Evolutionary conservation across 1,139 yeast species (phyloP).

Genomic region (Pichia cactophila): DNA sequence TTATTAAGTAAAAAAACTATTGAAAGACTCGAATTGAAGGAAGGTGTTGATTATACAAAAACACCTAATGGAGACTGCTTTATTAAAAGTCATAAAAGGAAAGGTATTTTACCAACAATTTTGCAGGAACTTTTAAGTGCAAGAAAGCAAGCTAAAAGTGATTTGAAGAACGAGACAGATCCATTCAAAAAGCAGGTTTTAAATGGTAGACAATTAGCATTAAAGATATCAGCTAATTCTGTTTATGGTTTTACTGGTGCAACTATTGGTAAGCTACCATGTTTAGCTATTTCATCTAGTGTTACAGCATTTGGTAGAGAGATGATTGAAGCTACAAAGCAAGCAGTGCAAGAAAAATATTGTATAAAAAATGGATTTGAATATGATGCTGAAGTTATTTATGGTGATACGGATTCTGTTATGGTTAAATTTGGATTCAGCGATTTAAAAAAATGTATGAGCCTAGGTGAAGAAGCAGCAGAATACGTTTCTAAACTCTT

Average conservation of each 20-base stretch:
- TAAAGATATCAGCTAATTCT: conserved; percentile 94
- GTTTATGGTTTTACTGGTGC: conserved; percentile 99
- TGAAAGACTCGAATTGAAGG: conserved; percentile 51
- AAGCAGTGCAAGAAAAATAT: conserved; percentile 75
- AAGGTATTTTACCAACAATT: conserved; percentile 89
- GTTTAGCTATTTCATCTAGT: conserved; percentile 92
- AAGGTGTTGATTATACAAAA: conserved; percentile 69
- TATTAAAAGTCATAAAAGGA: conserved; percentile 61
- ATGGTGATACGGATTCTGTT: conserved; percentile 99
- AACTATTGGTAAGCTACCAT: conserved; percentile 92
- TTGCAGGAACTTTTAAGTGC: conserved; percentile 82
- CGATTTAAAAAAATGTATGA: conserved; percentile 84
- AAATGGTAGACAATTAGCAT: conserved; percentile 94
- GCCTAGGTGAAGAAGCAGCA: conserved; percentile 91
- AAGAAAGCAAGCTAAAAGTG: conserved; percentile 87
- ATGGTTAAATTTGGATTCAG: conserved; percentile 93
- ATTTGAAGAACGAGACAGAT: conserved; percentile 85
- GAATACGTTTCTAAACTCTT: conserved; percentile 73
- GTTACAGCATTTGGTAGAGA: conserved; percentile 94
- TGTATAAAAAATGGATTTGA: conserved; percentile 72
- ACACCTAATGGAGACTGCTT: conserved; percentile 94
- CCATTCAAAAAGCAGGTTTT: conserved; percentile 90
- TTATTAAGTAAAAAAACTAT: conserved; percentile 65
- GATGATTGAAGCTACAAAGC: conserved; percentile 91
- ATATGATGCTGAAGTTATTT: conserved; percentile 82